phyloP scores from a whole-genome alignment of 2,329 filamentous ascomycete genomes.

The Microdochium trichocladiopsis region DNA sequence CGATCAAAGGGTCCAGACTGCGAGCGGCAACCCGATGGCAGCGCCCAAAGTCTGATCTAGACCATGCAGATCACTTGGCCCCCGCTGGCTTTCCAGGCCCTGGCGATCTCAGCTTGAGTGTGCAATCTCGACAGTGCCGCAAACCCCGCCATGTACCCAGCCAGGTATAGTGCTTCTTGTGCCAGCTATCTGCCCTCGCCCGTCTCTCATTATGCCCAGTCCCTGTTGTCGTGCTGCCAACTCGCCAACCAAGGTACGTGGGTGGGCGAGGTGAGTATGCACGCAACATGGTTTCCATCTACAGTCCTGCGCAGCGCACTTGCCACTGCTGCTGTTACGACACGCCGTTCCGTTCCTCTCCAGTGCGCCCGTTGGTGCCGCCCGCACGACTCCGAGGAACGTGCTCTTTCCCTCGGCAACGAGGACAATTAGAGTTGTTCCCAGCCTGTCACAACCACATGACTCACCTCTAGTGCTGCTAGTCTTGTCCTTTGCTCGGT shows the following conservation, averaged over 20 bases:
- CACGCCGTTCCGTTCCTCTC: neutral
- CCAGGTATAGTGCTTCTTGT: too few species aligned
- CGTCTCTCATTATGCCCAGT: too few species aligned
- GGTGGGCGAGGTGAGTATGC: too few species aligned
- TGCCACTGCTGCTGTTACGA: neutral
- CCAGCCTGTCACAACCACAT: too few species aligned
- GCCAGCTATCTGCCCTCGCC: too few species aligned
- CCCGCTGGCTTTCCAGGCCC: neutral
- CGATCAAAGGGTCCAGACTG: neutral
- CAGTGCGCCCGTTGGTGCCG: neutral
- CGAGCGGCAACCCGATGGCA: neutral
- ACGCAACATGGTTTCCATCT: too few species aligned
- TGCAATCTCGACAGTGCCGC: neutral
- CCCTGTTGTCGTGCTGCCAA: too few species aligned
- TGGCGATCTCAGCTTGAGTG: neutral
- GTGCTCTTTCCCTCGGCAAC: neutral
- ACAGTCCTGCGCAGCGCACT: too few species aligned
- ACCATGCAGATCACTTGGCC: neutral
- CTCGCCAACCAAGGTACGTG: too few species aligned
- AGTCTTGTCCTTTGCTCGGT: too few species aligned
- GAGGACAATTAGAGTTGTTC: neutral
- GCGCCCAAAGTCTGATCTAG: neutral
- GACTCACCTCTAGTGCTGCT: too few species aligned
- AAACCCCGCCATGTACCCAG: neutral
- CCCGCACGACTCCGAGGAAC: neutral